Base-by-base conservation (phyloP, 148 eudicot species). In the Simmondsia chinensis region DNA sequence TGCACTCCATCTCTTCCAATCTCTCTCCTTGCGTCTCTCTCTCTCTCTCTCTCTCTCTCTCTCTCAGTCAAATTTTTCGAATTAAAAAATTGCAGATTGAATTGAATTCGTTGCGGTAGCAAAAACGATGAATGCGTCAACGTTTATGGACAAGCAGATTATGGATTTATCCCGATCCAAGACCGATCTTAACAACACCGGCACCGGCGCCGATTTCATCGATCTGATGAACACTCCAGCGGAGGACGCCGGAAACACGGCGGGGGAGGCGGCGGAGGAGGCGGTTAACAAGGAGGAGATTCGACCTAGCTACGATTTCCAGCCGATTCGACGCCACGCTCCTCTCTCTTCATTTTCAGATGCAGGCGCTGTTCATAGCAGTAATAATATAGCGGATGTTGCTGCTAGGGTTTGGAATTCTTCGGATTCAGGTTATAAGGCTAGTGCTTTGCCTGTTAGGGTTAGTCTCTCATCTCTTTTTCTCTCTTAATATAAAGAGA, bases 131-230 rank as follows among this genome's bases (percentile, higher is more conserved):
- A 88, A 77, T 50, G 72, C 82, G 51, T 84, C 97, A 46, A 74
- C 63, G 54, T 89, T 63, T 42, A 84, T 79, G 94, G 97, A 89
- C 73, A 89, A 89, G 52, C 95, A 89, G 61, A 84, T 89, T 32
- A 89, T 89, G 97, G 97, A 89, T 72, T 79, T 84, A 40, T 73
- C 97, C 25, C 73, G 75, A 71, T 73, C 95, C 1, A 77, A 75
- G 30, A 52, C 7, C 33, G 48, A 47, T 33, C 35, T 33, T 16
- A 32, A 17, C 52, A 37, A 12, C 53, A 26, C 6, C 34, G 16
- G 18, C 43, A 64, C 8, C 43, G 39, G n/a, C n/a, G n/a, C n/a
- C 67, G 93, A 87, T 68, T 75, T 82, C 62, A 50, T 76, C 58
- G 71, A 85, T 74, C 70, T 88, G 34, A 80, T 66, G 68, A 73